phyloP scores from a whole-genome alignment of 1,284 basidiomycete genomes.

The Sanghuangporus weigelae region DNA sequence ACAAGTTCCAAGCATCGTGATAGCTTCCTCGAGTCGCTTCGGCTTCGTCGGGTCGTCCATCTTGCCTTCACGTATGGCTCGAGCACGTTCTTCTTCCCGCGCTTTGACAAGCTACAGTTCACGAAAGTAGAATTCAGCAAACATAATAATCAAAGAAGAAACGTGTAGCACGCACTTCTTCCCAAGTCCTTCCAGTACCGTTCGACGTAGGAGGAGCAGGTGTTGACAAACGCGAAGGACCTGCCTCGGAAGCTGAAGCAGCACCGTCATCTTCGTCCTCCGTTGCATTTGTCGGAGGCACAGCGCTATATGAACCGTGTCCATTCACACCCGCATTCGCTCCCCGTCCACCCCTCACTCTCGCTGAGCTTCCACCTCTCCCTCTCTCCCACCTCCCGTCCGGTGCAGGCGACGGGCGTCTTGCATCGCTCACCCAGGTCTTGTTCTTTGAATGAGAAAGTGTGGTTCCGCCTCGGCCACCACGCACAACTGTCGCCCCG shows the following conservation, averaged over 20 bases:
- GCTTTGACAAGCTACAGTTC: constrained; percentile 55
- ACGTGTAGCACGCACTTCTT: constrained; percentile 46
- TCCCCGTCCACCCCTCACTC: constrained; percentile 30
- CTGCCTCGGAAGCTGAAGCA: constrained; percentile 20
- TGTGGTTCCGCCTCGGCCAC: background rate
- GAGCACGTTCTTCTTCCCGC: constrained; percentile 70
- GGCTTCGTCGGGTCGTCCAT: constrained; percentile 82
- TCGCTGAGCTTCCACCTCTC: constrained; percentile 30
- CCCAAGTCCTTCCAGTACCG: constrained; percentile 59
- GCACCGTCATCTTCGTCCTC: constrained; percentile 24
- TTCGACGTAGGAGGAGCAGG: constrained; percentile 43
- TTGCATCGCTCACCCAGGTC: constrained; percentile 44
- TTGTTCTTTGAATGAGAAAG: constrained; percentile 37
- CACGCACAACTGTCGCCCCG: background rate
- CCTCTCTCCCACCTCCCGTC: constrained; percentile 51
- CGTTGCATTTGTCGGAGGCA: constrained; percentile 24
- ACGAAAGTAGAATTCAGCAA: background rate
- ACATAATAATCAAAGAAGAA: constrained; percentile 18
- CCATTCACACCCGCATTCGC: constrained; percentile 21
- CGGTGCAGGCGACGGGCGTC: constrained; percentile 31
- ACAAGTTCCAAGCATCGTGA: constrained; percentile 88
- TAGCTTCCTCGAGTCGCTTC: constrained; percentile 81
- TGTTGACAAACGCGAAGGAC: constrained; percentile 20
- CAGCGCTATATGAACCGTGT: background rate
- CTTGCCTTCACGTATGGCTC: constrained; percentile 77